A percentile compares a stretch with the other conserved stretches of the same genome.
Conservation (phyloP, 192 early-diverging fungal genomes). For the Coemansia sp. region DNA sequence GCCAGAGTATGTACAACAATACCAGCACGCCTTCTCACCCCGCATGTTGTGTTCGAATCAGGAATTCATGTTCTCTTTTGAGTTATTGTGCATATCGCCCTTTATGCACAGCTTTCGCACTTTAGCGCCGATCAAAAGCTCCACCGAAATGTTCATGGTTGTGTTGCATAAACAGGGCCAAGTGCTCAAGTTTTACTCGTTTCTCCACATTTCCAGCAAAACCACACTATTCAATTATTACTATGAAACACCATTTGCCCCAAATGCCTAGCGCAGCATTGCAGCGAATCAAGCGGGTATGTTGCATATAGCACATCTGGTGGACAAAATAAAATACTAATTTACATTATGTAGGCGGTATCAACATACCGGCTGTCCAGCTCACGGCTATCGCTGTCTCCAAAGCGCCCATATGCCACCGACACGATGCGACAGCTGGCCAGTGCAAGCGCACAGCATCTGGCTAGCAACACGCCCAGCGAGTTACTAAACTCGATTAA, state of each 20-base stretch:
- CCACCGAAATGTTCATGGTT: neutral
- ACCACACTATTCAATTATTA: neutral
- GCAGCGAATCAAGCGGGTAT: conserved; percentile 7
- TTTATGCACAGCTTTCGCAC: neutral
- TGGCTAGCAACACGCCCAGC: neutral
- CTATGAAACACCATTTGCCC: neutral
- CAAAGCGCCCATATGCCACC: neutral
- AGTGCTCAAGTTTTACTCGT: neutral
- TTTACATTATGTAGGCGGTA: neutral
- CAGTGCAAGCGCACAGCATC: neutral
- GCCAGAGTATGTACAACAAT: neutral
- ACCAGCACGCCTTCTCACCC: neutral
- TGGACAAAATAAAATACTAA: neutral
- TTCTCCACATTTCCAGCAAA: conserved; percentile 9
- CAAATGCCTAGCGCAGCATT: neutral
- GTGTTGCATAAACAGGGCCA: neutral
- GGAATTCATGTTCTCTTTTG: neutral
- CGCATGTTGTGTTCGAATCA: neutral
- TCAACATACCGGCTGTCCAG: conserved; percentile 1
- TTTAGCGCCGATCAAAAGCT: neutral
- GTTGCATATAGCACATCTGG: neutral
- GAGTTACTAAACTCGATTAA: conserved; percentile 9
- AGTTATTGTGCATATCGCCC: neutral
- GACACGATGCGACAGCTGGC: neutral
- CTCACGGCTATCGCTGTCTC: neutral